Evolutionary conservation across 2,329 filamentous ascomycete species (phyloP).

Genomic region (Aspergillus amoenus): DNA sequence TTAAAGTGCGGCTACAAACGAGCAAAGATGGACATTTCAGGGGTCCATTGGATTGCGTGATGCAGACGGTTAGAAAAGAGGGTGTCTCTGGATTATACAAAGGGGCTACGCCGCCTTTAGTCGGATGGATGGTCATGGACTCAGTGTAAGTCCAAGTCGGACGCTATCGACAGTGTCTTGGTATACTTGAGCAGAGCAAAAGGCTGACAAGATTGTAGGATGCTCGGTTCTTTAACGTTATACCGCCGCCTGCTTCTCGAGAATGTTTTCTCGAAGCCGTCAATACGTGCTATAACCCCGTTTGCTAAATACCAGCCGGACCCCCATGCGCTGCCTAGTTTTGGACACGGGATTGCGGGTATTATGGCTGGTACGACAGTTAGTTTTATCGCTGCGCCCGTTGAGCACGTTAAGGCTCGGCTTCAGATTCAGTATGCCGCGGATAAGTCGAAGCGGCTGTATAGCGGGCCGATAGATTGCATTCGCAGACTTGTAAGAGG

Average conservation of each 20-base stretch:
- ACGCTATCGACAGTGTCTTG: background rate
- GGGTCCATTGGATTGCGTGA: conserved; percentile 80
- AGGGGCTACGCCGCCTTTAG: conserved; percentile 83
- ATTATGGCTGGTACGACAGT: conserved; percentile 86
- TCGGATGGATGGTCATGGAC: conserved; percentile 99
- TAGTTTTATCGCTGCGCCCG: conserved; percentile 85
- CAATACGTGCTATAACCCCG: conserved; percentile 38
- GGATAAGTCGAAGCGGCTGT: conserved; percentile 72
- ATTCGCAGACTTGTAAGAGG: conserved; percentile 58
- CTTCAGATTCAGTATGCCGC: conserved; percentile 92
- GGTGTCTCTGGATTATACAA: conserved; percentile 88
- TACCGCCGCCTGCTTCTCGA: conserved; percentile 84
- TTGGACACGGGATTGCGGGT: conserved; percentile 86
- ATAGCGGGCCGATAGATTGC: conserved; percentile 86
- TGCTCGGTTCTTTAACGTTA: conserved; percentile 88
- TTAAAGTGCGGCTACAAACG: conserved; percentile 95
- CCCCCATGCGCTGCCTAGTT: conserved; percentile 61
- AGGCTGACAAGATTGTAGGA: conserved; percentile 45
- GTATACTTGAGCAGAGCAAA: background rate
- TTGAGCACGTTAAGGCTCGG: conserved; percentile 92
- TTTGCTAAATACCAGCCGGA: conserved; percentile 36
- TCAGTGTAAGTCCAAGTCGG: conserved; percentile 49
- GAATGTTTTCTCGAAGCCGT: conserved; percentile 67
- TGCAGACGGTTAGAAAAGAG: conserved; percentile 82
- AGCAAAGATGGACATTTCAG: conserved; percentile 73